Evolutionary conservation across 768 basidiomycete genomes (phyloP).

Genomic region (Tephrocybe sp.): DNA sequence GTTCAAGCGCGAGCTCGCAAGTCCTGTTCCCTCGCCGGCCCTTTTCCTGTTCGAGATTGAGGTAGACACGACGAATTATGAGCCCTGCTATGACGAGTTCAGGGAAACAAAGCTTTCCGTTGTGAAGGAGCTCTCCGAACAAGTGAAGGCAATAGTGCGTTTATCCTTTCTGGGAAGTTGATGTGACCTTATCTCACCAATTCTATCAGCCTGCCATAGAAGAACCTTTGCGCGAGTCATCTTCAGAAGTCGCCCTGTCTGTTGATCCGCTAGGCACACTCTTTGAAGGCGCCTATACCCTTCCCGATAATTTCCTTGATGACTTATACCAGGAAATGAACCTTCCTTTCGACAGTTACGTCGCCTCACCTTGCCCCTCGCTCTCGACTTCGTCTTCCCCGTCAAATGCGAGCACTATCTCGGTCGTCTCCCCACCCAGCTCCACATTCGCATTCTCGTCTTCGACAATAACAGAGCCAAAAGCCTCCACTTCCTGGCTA

Average conservation of each 20-base stretch:
- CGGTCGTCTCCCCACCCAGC: conserved; percentile 1
- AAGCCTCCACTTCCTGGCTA: neutral
- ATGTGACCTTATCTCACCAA: neutral
- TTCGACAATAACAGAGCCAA: neutral
- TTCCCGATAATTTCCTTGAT: conserved; percentile 9
- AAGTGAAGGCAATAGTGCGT: conserved; percentile 4
- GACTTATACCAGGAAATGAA: conserved; percentile 11
- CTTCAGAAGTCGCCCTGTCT: neutral
- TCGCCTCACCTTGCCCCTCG: conserved; percentile 8
- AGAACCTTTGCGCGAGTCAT: neutral
- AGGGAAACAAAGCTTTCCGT: conserved; percentile 17
- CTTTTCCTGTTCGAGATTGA: conserved; percentile 17
- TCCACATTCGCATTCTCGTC: conserved; percentile 5
- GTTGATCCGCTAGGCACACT: conserved; percentile 1
- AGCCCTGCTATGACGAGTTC: conserved; percentile 17
- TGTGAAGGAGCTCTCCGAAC: conserved; percentile 9
- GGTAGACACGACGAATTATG: conserved; percentile 15
- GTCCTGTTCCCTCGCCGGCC: conserved; percentile 9
- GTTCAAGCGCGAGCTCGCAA: conserved; percentile 13
- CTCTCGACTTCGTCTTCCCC: conserved; percentile 1
- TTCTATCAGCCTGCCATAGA: neutral
- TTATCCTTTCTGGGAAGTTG: neutral
- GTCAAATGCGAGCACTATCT: conserved; percentile 4
- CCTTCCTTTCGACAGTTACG: neutral
- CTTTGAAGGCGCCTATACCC: conserved; percentile 6